These are phyloP conservation scores for Lepidium aucheri DNA, from an alignment of 345 rosid species.

Conservation along the genomic window DNA sequence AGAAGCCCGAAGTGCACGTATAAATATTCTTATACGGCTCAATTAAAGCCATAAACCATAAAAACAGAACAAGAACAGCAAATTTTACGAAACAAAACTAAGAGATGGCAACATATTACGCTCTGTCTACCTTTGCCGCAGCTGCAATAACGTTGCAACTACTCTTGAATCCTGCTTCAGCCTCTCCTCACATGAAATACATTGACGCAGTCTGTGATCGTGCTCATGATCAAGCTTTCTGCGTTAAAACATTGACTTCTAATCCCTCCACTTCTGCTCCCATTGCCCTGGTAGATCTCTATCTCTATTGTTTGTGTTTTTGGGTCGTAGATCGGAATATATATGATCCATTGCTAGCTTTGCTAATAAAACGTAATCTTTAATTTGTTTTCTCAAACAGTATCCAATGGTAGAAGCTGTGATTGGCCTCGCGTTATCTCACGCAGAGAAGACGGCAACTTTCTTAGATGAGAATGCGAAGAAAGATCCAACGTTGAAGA, in stretches of 20 bases:
- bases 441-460: slow-evolving; percentile 20
- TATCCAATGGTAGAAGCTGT: slow-evolving; percentile 26
- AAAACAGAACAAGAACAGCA: background rate
- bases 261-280: slow-evolving; percentile 19
- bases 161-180: slow-evolving; percentile 4
- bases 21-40: background rate
- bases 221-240: slow-evolving; percentile 10
- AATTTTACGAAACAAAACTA: background rate
- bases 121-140: background rate
- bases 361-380: background rate
- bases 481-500: slow-evolving; percentile 1
- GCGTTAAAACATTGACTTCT: slow-evolving; percentile 15
- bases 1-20: too few relatives aligned
- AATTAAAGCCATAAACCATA: background rate
- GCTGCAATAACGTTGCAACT: slow-evolving; percentile 18
- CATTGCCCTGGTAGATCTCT: slow-evolving; percentile 12
- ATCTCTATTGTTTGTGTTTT: background rate
- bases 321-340: background rate
- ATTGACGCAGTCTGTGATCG: slow-evolving; percentile 24
- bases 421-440: background rate
- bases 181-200: slow-evolving; percentile 24
- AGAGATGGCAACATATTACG: slow-evolving; percentile 13
- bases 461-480: slow-evolving; percentile 18
- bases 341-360: background rate
- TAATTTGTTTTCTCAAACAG: background rate